Evolutionary conservation across 208 protist species (phyloP), one percentile per base, ranked within the genome.

Genomic region (Porcisia hertigi): DNA sequence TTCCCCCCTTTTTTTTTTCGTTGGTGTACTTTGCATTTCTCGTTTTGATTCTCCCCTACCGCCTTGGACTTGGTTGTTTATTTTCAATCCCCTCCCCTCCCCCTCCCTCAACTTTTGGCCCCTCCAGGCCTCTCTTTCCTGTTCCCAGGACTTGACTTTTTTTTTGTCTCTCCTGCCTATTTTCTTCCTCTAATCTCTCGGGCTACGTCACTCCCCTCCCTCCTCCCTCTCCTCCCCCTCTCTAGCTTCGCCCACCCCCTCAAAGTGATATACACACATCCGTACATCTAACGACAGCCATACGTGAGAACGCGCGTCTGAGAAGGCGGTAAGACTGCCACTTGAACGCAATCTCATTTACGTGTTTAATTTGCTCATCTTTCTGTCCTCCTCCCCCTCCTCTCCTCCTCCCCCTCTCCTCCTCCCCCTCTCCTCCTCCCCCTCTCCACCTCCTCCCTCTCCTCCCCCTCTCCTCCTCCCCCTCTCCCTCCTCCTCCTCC

Each of bases 1-100:
- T 43, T 57, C 47, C n/a, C 30, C 41, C 16, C 11, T 62, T 64
- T 41, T 70, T 52, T 53, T 69, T 76, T 54, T 69, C 18, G n/a
- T 52, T 23, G n/a, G 7, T 36, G 1, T 43, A 52, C 72, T 45
- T 69, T 73, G 39, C 14, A 34, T 16, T 25, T 23, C 23, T 65
- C 25, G 25, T 36, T 12, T 30, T 23, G 23, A 8, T 59, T 1
- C 45, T 73, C 49, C 39, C 6, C 63, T 39, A 43, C 36, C 43
- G 14, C 49, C 54, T 2, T 41, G 14, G 11, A 16, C 20, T 30
- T 25, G 34, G 45, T 69, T 53, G 11, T 4, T 58, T 58, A 8
- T 23, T 58, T 58, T 3, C 47, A 16, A 9, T 69, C 63, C 12
- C 0, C 63, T 14, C 53, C 57, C 59, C 18, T 2, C 60, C 7